These are phyloP conservation scores for Ophiocordyceps australis DNA, from an alignment of 2,329 filamentous ascomycete species.

Conservation along the genomic window DNA sequence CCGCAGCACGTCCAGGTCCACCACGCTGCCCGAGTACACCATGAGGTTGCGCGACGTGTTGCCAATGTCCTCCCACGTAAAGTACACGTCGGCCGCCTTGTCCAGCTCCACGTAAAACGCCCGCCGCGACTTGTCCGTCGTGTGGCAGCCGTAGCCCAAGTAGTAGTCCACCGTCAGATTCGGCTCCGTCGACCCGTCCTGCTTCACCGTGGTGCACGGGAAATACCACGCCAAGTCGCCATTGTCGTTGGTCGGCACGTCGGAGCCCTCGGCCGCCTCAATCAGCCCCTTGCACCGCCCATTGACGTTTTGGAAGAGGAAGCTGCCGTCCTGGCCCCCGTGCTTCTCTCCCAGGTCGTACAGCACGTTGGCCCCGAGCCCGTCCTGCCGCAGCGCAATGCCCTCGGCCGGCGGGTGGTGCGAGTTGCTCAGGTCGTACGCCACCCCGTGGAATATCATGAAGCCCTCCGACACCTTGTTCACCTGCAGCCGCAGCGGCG, in stretches of 20 bases:
- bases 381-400: constrained; percentile 37
- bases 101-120: constrained; percentile 55
- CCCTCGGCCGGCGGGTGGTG: constrained; percentile 66
- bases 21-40: constrained; percentile 84
- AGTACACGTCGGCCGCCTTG: constrained; percentile 76
- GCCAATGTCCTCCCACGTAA: constrained; percentile 84
- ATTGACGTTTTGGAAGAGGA: constrained; percentile 97
- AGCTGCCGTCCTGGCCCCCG: constrained; percentile 83
- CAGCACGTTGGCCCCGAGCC: constrained; percentile 54
- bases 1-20: constrained; percentile 72
- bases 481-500: constrained; percentile 54
- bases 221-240: constrained; percentile 90
- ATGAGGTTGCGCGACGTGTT: constrained; percentile 81
- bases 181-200: constrained; percentile 68
- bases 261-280: constrained; percentile 48
- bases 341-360: constrained; percentile 71
- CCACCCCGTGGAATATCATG: constrained; percentile 92
- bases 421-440: constrained; percentile 66
- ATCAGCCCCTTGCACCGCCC: constrained; percentile 90
- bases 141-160: constrained; percentile 78
- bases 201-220: constrained; percentile 78
- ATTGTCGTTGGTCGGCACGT: constrained; percentile 58
- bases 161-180: constrained; percentile 65
- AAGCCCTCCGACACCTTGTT: constrained; percentile 70
- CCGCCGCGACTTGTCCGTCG: constrained; percentile 45